A percentile compares a stretch with the other conserved stretches of the same genome.
Conservation (phyloP, 345 rosid species). For the Eucalyptus pumila region DNA sequence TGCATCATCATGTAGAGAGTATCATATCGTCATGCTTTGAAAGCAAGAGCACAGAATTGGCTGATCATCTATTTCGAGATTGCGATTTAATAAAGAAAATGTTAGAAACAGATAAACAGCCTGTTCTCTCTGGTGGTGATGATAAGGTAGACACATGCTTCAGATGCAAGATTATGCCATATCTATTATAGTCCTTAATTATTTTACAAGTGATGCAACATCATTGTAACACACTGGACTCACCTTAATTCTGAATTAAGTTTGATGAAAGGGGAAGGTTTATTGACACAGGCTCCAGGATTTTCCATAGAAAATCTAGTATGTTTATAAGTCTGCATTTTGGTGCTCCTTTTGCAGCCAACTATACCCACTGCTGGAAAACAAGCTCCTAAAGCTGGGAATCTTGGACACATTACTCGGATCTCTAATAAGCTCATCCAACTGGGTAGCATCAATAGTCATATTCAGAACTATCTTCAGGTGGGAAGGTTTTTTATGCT, state of each 20-base stretch:
- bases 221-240: not conserved
- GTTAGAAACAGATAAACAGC: slow-evolving; percentile 60
- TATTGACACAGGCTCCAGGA: not conserved
- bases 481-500: slow-evolving; percentile 16
- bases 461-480: slow-evolving; percentile 59
- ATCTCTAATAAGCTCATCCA: slow-evolving; percentile 79
- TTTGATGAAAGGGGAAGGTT: not conserved
- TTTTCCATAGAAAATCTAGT: not conserved
- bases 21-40: slow-evolving; percentile 77
- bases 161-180: not conserved
- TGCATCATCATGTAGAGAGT: slow-evolving; percentile 97
- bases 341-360: slow-evolving; percentile 34
- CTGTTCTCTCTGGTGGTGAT: slow-evolving; percentile 37
- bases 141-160: slow-evolving; percentile 8
- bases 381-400: slow-evolving; percentile 68
- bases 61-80: slow-evolving; percentile 69
- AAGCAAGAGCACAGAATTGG: slow-evolving; percentile 45
- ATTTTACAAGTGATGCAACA: not conserved
- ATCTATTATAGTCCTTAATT: not conserved
- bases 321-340: not conserved
- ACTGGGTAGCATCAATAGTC: slow-evolving; percentile 45
- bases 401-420: slow-evolving; percentile 83
- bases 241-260: not conserved
- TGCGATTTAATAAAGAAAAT: slow-evolving; percentile 72
- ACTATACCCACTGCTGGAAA: slow-evolving; percentile 66